Evolutionary conservation across 495 filamentous ascomycete species (phyloP).

Genomic region (Penicillium longicatenatum): DNA sequence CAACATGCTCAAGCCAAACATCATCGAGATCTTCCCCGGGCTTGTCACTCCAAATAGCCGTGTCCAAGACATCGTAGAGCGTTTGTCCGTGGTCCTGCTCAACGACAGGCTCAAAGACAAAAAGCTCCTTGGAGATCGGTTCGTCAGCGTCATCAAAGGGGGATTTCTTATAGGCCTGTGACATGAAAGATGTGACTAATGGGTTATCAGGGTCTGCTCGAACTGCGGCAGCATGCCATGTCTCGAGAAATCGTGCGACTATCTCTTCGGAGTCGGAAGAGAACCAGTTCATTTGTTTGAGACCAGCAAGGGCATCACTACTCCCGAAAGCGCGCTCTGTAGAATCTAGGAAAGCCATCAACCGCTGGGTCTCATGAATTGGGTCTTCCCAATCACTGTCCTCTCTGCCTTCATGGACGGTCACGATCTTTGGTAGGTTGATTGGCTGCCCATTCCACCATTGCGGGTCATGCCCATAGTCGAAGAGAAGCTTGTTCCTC

Average conservation of each 20-base stretch:
- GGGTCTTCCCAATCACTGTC: conserved; percentile 50
- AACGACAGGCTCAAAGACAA: conserved; percentile 40
- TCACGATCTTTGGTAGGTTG: conserved; percentile 57
- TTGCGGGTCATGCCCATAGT: conserved; percentile 69
- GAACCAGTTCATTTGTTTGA: conserved; percentile 41
- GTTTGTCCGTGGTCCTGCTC: conserved; percentile 50
- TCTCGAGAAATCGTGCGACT: conserved; percentile 39
- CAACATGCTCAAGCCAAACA: conserved; percentile 55
- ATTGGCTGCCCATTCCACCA: conserved; percentile 86
- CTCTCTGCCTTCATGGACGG: conserved; percentile 43
- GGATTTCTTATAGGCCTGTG: conserved; percentile 39
- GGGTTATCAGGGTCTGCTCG: conserved; percentile 42
- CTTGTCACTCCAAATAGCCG: conserved; percentile 61
- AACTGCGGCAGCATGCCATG: conserved; percentile 46
- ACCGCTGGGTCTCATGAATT: conserved; percentile 60
- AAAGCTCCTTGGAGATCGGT: conserved; percentile 43
- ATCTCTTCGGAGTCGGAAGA: conserved; percentile 36
- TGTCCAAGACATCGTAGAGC: conserved; percentile 75
- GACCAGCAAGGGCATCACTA: conserved; percentile 56
- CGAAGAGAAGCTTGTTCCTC: conserved; percentile 46
- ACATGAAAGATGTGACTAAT: conserved; percentile 40
- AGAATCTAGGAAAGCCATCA: conserved; percentile 84
- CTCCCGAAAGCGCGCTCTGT: conserved; percentile 84
- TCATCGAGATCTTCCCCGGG: conserved; percentile 53
- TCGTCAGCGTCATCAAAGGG: conserved; percentile 32